These are phyloP conservation scores for Tylopilus rubrobrunneus DNA, from an alignment of 768 basidiomycete genomes.

Conservation along the genomic window DNA sequence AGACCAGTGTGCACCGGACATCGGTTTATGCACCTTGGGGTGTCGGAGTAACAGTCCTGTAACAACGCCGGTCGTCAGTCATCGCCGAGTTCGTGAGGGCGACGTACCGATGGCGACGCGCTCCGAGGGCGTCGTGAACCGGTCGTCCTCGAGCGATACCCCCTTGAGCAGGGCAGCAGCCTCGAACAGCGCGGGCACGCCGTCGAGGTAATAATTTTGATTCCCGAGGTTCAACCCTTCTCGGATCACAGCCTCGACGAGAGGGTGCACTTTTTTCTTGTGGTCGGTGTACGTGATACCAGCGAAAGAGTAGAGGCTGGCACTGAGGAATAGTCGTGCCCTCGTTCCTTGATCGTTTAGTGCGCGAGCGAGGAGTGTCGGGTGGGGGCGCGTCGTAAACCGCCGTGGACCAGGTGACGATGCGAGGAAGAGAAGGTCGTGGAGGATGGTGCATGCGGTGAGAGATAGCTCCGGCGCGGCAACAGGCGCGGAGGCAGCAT, in stretches of 20 bases:
- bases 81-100: background rate
- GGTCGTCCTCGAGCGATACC: slow-evolving; percentile 29
- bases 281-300: slow-evolving; percentile 54
- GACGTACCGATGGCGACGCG: slow-evolving; percentile 57
- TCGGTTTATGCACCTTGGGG: slow-evolving; percentile 57
- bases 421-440: slow-evolving; percentile 38
- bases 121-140: slow-evolving; percentile 40
- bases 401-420: slow-evolving; percentile 10
- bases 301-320: slow-evolving; percentile 69
- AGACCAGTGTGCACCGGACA: slow-evolving; percentile 65
- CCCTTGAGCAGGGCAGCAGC: slow-evolving; percentile 42
- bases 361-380: slow-evolving; percentile 36
- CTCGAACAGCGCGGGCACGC: slow-evolving; percentile 62
- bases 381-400: slow-evolving; percentile 22
- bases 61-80: background rate
- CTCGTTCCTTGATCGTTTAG: slow-evolving; percentile 30
- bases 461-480: slow-evolving; percentile 43
- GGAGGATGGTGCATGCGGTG: slow-evolving; percentile 56
- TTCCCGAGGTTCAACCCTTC: slow-evolving; percentile 83
- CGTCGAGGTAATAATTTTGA: slow-evolving; percentile 74
- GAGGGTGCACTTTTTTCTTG: slow-evolving; percentile 58
- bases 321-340: slow-evolving; percentile 74
- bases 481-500: slow-evolving; percentile 43
- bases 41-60: slow-evolving; percentile 69
- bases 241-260: slow-evolving; percentile 67